These are phyloP conservation scores for Suillus discolor DNA, from an alignment of 768 basidiomycete genomes.

Conservation along the genomic window DNA sequence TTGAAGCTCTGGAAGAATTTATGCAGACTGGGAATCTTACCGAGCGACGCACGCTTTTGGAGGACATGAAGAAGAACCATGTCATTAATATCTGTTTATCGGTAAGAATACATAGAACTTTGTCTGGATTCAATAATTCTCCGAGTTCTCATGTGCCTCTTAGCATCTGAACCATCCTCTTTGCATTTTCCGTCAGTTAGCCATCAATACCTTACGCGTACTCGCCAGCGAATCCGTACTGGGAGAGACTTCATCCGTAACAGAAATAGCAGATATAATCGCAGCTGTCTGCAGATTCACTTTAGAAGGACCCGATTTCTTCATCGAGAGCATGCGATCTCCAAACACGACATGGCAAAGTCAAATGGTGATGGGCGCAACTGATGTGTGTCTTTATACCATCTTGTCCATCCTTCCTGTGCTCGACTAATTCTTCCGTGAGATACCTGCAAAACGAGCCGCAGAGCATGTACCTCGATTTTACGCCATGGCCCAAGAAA, in stretches of 20 bases:
- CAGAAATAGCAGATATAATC: slow-evolving; percentile 27
- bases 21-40: slow-evolving; percentile 21
- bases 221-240: slow-evolving; percentile 26
- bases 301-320: slow-evolving; percentile 26
- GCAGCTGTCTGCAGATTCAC: slow-evolving; percentile 26
- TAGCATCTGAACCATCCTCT: slow-evolving; percentile 27
- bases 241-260: slow-evolving; percentile 19
- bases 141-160: neutral
- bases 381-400: neutral
- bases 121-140: neutral
- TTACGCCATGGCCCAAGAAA: slow-evolving; percentile 30
- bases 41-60: slow-evolving; percentile 24
- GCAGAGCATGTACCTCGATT: slow-evolving; percentile 25
- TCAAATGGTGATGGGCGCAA: slow-evolving; percentile 8
- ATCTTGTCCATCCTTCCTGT: neutral
- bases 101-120: slow-evolving; percentile 12
- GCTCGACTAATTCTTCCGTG: neutral
- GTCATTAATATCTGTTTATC: slow-evolving; percentile 24
- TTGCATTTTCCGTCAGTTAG: slow-evolving; percentile 26
- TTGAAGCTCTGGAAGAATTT: slow-evolving; percentile 23
- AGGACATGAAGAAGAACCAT: slow-evolving; percentile 27
- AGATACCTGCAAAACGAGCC: slow-evolving; percentile 23
- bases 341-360: slow-evolving; percentile 15
- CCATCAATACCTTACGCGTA: slow-evolving; percentile 20
- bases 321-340: slow-evolving; percentile 20